A percentile compares a stretch with the other conserved stretches of the same genome.
Evolutionary conservation across 2,329 filamentous ascomycete species (phyloP).

Genomic region (Fusarium sp.): DNA sequence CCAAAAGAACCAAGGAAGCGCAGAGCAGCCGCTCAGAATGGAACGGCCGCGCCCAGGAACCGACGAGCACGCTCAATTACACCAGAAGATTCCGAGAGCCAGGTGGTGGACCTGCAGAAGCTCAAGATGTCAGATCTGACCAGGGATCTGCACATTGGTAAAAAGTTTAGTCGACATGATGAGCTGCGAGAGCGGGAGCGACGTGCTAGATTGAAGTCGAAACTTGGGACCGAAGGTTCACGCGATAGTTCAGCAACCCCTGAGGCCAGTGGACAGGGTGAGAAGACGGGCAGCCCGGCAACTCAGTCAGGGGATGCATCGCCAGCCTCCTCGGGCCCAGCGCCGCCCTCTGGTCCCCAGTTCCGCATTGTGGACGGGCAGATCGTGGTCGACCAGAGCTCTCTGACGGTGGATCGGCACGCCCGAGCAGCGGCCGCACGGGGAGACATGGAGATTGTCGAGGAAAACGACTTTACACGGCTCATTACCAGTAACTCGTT

Average conservation of each 20-base stretch:
- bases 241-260: conserved; percentile 40
- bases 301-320: conserved; percentile 7
- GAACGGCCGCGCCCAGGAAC: conserved; percentile 42
- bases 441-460: conserved; percentile 70
- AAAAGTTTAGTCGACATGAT: conserved; percentile 79
- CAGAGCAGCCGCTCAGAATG: conserved; percentile 41
- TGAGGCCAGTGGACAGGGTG: conserved; percentile 23
- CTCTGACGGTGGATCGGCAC: conserved; percentile 76
- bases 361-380: conserved; percentile 78
- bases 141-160: conserved; percentile 76
- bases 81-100: conserved; percentile 72
- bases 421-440: conserved; percentile 67
- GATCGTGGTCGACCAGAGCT: conserved; percentile 77
- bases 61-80: conserved; percentile 62
- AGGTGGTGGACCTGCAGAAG: conserved; percentile 72
- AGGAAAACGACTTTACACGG: conserved; percentile 83
- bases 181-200: conserved; percentile 77
- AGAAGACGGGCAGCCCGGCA: conserved; percentile 41
- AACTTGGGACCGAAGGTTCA: conserved; percentile 43
- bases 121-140: conserved; percentile 81
- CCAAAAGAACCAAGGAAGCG: conserved; percentile 44
- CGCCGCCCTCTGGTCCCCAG: conserved; percentile 59
- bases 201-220: conserved; percentile 51
- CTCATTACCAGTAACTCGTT: conserved; percentile 77
- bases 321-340: conserved; percentile 36